A percentile compares a stretch with the other conserved stretches of the same genome.
phyloP scores from a whole-genome alignment of 352 stramenopile genomes.

The Phytophthora cryptogea region DNA sequence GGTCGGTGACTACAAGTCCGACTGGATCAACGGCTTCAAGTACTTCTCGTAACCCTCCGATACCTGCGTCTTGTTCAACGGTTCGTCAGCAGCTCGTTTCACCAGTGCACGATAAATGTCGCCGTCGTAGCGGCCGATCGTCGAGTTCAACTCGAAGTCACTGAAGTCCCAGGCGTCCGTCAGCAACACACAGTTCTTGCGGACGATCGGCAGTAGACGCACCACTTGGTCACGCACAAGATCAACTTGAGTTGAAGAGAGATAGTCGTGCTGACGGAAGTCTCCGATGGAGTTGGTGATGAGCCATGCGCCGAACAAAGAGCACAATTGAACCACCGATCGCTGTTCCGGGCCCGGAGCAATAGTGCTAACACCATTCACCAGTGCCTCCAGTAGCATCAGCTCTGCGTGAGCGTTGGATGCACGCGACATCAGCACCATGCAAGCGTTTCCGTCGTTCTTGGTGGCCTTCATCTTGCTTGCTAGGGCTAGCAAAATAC shows the following conservation, averaged over 20 bases:
- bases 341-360: constrained; percentile 32
- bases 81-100: constrained; percentile 40
- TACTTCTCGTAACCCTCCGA: constrained; percentile 48
- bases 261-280: constrained; percentile 62
- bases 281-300: constrained; percentile 53
- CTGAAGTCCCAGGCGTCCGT: constrained; percentile 51
- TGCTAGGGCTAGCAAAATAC: no score
- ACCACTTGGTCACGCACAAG: no score
- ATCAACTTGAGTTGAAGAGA: constrained; percentile 57
- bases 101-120: constrained; percentile 62
- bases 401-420: constrained; percentile 56
- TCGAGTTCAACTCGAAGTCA: constrained; percentile 69
- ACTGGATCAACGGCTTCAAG: no score
- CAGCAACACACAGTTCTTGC: constrained; percentile 54
- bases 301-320: constrained; percentile 52
- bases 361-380: constrained; percentile 28
- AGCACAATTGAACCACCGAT: constrained; percentile 37
- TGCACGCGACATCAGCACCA: constrained; percentile 56
- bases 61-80: constrained; percentile 51
- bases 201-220: constrained; percentile 39
- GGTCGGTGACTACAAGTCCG: no score
- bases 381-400: constrained; percentile 48
- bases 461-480: constrained; percentile 50
- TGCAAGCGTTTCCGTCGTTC: constrained; percentile 54
- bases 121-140: constrained; percentile 54